phyloP scores from a whole-genome alignment of 2,329 filamentous ascomycete genomes.

The Remersonia thermophila region DNA sequence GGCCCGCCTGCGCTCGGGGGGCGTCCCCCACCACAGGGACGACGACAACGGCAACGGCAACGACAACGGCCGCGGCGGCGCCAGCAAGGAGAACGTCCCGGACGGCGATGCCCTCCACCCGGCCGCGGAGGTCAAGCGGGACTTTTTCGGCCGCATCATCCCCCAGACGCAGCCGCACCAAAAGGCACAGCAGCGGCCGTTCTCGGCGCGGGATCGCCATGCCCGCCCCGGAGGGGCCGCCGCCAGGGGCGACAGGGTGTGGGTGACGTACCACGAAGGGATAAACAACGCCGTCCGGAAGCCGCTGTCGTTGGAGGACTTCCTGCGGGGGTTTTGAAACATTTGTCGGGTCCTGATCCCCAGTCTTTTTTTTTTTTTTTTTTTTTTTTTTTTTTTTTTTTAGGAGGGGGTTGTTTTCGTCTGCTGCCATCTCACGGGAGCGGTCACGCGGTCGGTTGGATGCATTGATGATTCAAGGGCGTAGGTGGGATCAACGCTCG shows the following conservation, averaged over 20 bases:
- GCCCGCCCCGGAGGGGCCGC: slow-evolving; percentile 19
- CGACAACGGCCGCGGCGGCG: slow-evolving; percentile 24
- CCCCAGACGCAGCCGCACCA: slow-evolving; percentile 15
- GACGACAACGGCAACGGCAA: slow-evolving; percentile 25
- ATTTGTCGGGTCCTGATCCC: too few relatives aligned
- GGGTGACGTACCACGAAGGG: slow-evolving; percentile 84
- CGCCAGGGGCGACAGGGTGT: slow-evolving; percentile 40
- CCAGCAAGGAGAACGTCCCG: slow-evolving; percentile 27
- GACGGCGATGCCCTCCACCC: neutral
- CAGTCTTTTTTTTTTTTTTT: too few relatives aligned
- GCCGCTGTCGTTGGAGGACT: slow-evolving; percentile 67
- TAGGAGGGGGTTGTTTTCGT: too few relatives aligned
- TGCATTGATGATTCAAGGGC: too few relatives aligned
- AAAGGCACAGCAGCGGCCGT: slow-evolving; percentile 16
- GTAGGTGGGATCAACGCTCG: too few relatives aligned
- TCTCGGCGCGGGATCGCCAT: slow-evolving; percentile 31
- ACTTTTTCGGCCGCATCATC: slow-evolving; percentile 76
- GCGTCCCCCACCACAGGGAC: slow-evolving; percentile 1
- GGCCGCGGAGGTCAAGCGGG: slow-evolving; percentile 48
- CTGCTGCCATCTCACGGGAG: too few relatives aligned
- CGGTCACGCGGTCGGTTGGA: too few relatives aligned
- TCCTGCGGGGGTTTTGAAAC: slow-evolving; percentile 50
- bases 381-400: too few relatives aligned
- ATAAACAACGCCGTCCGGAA: slow-evolving; percentile 88
- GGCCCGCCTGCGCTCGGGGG: slow-evolving; percentile 39